These are phyloP conservation scores for Bretschneidera sinensis DNA, from an alignment of 345 rosid genomes.

Conservation along the genomic window DNA sequence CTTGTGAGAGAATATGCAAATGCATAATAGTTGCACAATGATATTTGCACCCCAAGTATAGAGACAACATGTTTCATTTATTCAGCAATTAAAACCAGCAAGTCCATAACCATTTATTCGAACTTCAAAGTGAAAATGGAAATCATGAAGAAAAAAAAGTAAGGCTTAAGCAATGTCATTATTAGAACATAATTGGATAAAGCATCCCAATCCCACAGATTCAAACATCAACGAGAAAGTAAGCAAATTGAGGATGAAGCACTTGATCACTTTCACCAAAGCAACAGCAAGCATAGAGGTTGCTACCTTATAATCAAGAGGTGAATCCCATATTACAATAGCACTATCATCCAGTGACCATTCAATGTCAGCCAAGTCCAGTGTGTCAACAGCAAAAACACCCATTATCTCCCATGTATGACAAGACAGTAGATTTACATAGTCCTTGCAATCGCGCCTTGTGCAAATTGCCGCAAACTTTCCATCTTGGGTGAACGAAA, in stretches of 20 bases:
- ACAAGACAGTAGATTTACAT: conserved; percentile 79
- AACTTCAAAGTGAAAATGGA: not conserved
- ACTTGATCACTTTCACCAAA: too few relatives aligned
- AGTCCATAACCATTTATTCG: not conserved
- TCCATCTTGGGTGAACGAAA: conserved; percentile 81
- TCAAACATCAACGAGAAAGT: too few relatives aligned
- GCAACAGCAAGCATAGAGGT: not conserved
- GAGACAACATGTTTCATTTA: not conserved
- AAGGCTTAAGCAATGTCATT: not conserved
- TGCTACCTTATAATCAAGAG: conserved; percentile 78
- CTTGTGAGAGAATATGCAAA: not conserved
- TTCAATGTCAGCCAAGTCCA: conserved; percentile 90
- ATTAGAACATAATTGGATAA: not conserved
- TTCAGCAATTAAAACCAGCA: not conserved
- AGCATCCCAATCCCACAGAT: not conserved
- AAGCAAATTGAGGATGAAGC: too few relatives aligned
- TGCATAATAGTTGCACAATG: too few relatives aligned
- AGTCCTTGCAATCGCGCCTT: conserved; percentile 91
- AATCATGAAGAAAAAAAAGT: not conserved
- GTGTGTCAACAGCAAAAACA: conserved; percentile 69
- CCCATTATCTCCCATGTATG: conserved; percentile 98
- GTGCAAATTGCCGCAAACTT: conserved; percentile 87
- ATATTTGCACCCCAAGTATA: too few relatives aligned
- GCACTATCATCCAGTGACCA: conserved; percentile 97
- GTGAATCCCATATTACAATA: conserved; percentile 83